phyloP scores from a whole-genome alignment of 371 early-diverging fungal genomes.

The Fennellomyces sp. region DNA sequence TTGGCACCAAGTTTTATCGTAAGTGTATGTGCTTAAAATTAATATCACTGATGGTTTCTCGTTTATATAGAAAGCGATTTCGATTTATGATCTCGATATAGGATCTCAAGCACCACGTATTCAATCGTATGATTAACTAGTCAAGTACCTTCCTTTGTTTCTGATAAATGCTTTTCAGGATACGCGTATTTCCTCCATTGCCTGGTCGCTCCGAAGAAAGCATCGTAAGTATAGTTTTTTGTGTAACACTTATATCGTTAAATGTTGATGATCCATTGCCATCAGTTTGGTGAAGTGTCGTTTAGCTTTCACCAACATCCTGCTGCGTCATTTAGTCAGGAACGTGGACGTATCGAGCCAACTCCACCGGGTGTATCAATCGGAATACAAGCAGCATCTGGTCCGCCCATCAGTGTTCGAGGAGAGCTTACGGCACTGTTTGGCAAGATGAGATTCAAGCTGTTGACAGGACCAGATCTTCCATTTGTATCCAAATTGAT shows the following conservation, averaged over 20 bases:
- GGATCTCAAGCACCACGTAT: conserved; percentile 50
- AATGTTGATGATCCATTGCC: not conserved
- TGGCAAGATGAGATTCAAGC: conserved; percentile 43
- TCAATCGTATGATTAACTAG: conserved; percentile 29
- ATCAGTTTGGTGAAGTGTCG: conserved; percentile 50
- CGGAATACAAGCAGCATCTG: conserved; percentile 29
- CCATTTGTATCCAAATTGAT: conserved; percentile 47
- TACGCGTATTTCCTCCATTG: conserved; percentile 47
- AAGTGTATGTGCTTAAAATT: no score
- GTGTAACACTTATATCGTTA: not conserved
- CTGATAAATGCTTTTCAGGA: conserved; percentile 16
- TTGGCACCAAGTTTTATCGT: conserved; percentile 39
- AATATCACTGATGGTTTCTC: no score
- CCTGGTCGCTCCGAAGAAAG: conserved; percentile 50
- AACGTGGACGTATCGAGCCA: conserved; percentile 18
- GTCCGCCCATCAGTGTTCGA: conserved; percentile 34
- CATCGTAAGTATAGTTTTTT: conserved; percentile 23
- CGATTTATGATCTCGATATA: conserved; percentile 40
- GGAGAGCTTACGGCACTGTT: conserved; percentile 43
- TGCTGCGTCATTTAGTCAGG: conserved; percentile 28
- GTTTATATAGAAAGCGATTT: no score
- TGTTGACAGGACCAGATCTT: conserved; percentile 40
- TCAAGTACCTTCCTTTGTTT: not conserved
- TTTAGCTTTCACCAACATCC: conserved; percentile 53
- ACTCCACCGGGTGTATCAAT: conserved; percentile 41